phyloP scores from a whole-genome alignment of 371 early-diverging fungal genomes.

The Actinomortierella wolfii region DNA sequence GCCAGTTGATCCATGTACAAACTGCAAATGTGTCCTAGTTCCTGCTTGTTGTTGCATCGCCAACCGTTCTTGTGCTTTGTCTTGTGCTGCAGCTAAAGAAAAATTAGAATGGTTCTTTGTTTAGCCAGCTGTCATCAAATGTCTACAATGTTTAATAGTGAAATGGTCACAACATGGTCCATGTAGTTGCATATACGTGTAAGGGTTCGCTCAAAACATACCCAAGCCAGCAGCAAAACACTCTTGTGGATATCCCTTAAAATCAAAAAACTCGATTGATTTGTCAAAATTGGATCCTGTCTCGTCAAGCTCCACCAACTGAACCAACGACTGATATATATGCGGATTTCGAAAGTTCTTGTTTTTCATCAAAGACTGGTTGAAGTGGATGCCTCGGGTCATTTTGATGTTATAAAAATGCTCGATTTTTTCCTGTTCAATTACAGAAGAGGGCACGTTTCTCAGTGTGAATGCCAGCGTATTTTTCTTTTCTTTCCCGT shows the following conservation, averaged over 20 bases:
- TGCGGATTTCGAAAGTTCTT: constrained; percentile 79
- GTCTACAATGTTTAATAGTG: too few species aligned
- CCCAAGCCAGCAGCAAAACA: constrained; percentile 58
- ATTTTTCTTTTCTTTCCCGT: too few species aligned
- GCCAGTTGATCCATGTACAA: constrained; percentile 22
- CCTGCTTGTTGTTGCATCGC: constrained; percentile 32
- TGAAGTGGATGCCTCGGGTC: constrained; percentile 64
- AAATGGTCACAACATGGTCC: too few species aligned
- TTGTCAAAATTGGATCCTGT: constrained; percentile 64
- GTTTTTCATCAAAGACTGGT: constrained; percentile 67
- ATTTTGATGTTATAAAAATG: constrained; percentile 61
- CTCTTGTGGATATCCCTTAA: constrained; percentile 56
- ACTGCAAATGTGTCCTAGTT: constrained; percentile 29
- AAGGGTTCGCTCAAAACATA: constrained; percentile 13
- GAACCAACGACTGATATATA: constrained; percentile 74
- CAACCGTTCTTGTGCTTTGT: constrained; percentile 30
- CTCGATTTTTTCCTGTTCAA: constrained; percentile 59
- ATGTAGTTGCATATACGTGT: too few species aligned
- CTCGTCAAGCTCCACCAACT: constrained; percentile 70
- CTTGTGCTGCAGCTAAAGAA: constrained; percentile 31
- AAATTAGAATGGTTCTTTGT: too few species aligned
- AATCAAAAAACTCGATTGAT: constrained; percentile 55
- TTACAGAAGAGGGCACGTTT: too few species aligned
- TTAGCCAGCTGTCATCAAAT: too few species aligned
- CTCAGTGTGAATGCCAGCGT: too few species aligned